These are phyloP conservation scores for Fusarium sublunatum DNA, from an alignment of 2,329 filamentous ascomycete genomes.

Conservation along the genomic window DNA sequence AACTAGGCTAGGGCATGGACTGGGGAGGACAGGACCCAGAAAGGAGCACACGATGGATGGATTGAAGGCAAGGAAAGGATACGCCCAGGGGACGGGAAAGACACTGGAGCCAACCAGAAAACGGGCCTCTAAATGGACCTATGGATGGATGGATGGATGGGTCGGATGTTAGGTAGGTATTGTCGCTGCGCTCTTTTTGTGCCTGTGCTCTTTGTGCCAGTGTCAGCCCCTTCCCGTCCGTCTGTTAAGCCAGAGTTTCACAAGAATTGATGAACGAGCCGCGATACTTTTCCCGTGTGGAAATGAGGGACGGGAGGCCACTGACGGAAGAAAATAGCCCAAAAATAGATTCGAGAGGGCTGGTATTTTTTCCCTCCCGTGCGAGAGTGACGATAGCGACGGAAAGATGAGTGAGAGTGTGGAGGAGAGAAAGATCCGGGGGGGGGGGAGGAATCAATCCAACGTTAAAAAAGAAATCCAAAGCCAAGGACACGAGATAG, in stretches of 20 bases:
- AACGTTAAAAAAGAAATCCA: too few species aligned
- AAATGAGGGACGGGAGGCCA: conserved; percentile 17
- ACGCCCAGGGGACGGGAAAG: conserved; percentile 20
- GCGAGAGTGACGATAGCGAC: conserved; percentile 7
- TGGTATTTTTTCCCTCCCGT: neutral
- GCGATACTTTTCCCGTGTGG: conserved; percentile 20
- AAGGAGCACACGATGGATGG: conserved; percentile 21
- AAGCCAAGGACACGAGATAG: conserved; percentile 5
- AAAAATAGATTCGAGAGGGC: conserved; percentile 13
- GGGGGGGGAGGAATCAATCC: neutral
- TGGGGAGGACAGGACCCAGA: conserved; percentile 17
- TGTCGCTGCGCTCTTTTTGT: conserved; percentile 27
- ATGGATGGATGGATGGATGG: conserved; percentile 2
- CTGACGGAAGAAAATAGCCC: neutral
- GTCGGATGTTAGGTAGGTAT: conserved; percentile 25
- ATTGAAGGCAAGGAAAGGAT: neutral
- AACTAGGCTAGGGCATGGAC: conserved; percentile 7
- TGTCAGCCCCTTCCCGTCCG: conserved; percentile 3
- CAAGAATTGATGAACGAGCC: conserved; percentile 17
- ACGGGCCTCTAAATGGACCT: neutral
- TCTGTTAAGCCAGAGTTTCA: conserved; percentile 28
- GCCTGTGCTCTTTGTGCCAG: conserved; percentile 3
- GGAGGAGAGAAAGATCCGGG: conserved; percentile 25
- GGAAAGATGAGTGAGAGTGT: conserved; percentile 6
- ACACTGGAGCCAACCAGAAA: conserved; percentile 23